Percentiles rank a stretch among this genome's conserved stretches.
Conservation (phyloP, 1,139 yeast genomes). For the Nakaseomyces uthaithaninus region DNA sequence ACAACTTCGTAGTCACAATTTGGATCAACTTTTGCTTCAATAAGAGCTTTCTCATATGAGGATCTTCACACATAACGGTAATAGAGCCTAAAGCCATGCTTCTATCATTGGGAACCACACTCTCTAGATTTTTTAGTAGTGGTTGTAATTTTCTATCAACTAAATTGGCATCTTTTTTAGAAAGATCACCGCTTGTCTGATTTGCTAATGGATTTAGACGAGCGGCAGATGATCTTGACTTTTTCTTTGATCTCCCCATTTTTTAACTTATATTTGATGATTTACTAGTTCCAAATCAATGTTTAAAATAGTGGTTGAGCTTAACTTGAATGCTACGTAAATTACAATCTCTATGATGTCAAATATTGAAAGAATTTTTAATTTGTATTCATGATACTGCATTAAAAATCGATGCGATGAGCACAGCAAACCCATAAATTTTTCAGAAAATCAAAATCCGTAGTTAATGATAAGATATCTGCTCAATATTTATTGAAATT, state of each 20-base stretch:
- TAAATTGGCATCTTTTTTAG: slow-evolving; percentile 41
- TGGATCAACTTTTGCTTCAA: slow-evolving; percentile 65
- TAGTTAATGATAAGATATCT: no score
- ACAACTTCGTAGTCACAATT: slow-evolving; percentile 52
- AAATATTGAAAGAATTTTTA: no score
- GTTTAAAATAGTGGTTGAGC: no score
- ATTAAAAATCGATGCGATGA: no score
- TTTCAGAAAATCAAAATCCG: no score
- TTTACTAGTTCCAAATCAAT: no score
- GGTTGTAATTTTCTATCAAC: slow-evolving; percentile 58
- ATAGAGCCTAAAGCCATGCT: slow-evolving; percentile 73
- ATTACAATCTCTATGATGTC: no score
- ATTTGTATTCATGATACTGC: no score
- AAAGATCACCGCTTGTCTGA: slow-evolving; percentile 25
- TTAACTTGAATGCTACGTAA: no score
- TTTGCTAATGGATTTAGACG: slow-evolving; percentile 43
- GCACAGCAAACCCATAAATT: no score
- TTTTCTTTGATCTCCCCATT: slow-evolving; percentile 74
- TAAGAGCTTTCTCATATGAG: slow-evolving; percentile 50
- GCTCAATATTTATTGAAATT: no score
- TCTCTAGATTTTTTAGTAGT: slow-evolving; percentile 53
- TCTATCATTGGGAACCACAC: slow-evolving; percentile 62
- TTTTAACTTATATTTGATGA: no score
- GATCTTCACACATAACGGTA: slow-evolving; percentile 62
- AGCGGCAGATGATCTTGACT: slow-evolving; percentile 51